These are phyloP conservation scores for Fusarium ambrosium DNA, from an alignment of 2,329 filamentous ascomycete genomes.

Conservation along the genomic window DNA sequence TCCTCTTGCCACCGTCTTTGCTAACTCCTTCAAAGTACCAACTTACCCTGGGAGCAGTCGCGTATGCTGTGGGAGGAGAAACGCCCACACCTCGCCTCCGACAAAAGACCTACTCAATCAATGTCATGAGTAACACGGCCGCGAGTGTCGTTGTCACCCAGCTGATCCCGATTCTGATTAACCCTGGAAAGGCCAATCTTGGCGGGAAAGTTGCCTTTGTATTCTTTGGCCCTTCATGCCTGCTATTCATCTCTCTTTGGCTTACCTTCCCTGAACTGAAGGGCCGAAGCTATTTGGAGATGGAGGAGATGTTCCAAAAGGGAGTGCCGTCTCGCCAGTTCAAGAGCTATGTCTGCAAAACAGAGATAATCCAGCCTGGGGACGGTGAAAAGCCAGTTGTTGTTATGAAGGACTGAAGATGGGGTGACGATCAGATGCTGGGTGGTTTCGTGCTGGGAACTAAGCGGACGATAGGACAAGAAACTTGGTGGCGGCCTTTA, in stretches of 20 bases:
- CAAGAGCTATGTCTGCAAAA: constrained; percentile 20
- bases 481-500: neutral
- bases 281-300: constrained; percentile 35
- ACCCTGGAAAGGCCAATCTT: constrained; percentile 45
- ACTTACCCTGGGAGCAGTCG: constrained; percentile 46
- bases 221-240: constrained; percentile 48
- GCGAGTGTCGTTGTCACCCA: constrained; percentile 48
- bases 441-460: neutral
- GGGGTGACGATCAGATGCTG: neutral
- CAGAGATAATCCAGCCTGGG: neutral
- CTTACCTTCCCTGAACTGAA: constrained; percentile 54
- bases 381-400: neutral
- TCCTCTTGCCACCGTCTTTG: neutral
- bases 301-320: constrained; percentile 32
- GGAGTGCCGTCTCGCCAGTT: constrained; percentile 20
- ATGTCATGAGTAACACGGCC: constrained; percentile 48
- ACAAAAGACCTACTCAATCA: constrained; percentile 51
- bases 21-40: neutral
- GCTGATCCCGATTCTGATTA: constrained; percentile 49
- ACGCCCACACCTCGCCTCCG: constrained; percentile 46
- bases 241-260: constrained; percentile 50
- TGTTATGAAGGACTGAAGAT: neutral
- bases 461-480: neutral
- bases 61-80: constrained; percentile 49
- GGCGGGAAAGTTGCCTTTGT: constrained; percentile 51